Evolutionary conservation across 2,329 filamentous ascomycete genomes (phyloP), one percentile per base, ranked within the genome.

Genomic region (Cercospora citrullina): DNA sequence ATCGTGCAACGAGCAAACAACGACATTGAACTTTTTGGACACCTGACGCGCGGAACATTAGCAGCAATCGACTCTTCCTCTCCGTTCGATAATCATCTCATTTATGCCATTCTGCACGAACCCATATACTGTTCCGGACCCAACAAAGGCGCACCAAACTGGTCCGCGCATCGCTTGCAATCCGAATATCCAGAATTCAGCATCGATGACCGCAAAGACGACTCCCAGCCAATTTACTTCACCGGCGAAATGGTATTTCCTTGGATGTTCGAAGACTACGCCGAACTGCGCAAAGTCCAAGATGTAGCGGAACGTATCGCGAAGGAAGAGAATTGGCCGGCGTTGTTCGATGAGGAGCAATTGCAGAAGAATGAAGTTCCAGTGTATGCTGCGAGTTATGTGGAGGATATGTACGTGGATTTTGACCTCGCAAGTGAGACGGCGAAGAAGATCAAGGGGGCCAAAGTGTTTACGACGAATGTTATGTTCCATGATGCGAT

Each of bases 381-480:
- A 0, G 88, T 96, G 0, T 97, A 95, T 75, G 91, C 93, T 1
- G 92, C 91, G 0, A 90, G 88, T 2, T 98, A 91, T 73, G 79
- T 92, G 4, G 90, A 97, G 70, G 93, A 97, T 77, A 95, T 97
- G 91, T 97, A 96, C 75, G 94, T 98, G 31, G 91, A 96, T 75
- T 91, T 87, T 72, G 87, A 87, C 6, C 81, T 93, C 64, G 90
- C 91, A 8, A 85, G 87, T 73, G 87, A 91, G 73, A 96, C 93
- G 16, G 92, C 92, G 9, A 82, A 81, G 48, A 86, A 89, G 75
- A 91, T 97, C 77, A 90, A 87, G 77, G 89, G 89, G 0, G 90
- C 88, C 77, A 93, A 92, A 81, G 89, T 92, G 48, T 95, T 90
- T 74, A 87, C 95, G 76, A 97, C 93, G 45, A 97, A 97, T 77